phyloP scores from a whole-genome alignment of 2,329 filamentous ascomycete species.

The Cladophialophora immunda region DNA sequence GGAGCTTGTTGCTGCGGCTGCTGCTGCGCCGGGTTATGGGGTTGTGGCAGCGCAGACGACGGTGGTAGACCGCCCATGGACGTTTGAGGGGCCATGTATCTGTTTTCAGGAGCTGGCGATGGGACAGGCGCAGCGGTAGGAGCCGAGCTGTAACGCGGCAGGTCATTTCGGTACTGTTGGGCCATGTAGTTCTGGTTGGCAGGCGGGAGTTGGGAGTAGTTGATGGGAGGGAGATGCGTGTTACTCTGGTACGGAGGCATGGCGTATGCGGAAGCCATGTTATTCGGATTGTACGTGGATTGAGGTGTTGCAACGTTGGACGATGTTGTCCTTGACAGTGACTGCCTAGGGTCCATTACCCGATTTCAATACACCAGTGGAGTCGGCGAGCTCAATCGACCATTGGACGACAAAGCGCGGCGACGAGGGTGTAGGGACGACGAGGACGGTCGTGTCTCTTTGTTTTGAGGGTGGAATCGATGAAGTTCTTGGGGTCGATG shows the following conservation, averaged over 20 bases:
- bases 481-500: slow-evolving; percentile 21
- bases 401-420: slow-evolving; percentile 33
- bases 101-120: slow-evolving; percentile 41
- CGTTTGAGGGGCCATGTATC: slow-evolving; percentile 52
- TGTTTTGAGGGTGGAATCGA: background rate
- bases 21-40: slow-evolving; percentile 51
- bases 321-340: slow-evolving; percentile 47
- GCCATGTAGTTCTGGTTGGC: slow-evolving; percentile 43
- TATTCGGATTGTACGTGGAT: slow-evolving; percentile 50
- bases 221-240: slow-evolving; percentile 56
- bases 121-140: slow-evolving; percentile 48
- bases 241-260: slow-evolving; percentile 59
- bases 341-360: slow-evolving; percentile 43
- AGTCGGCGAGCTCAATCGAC: slow-evolving; percentile 35
- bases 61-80: slow-evolving; percentile 54
- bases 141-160: slow-evolving; percentile 49
- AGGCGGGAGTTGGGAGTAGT: slow-evolving; percentile 56
- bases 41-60: slow-evolving; percentile 53
- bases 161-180: slow-evolving; percentile 41
- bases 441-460: slow-evolving; percentile 11
- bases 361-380: slow-evolving; percentile 30
- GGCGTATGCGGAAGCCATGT: slow-evolving; percentile 50
- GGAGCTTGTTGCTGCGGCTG: slow-evolving; percentile 51
- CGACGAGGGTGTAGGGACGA: slow-evolving; percentile 9
- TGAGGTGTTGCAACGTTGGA: slow-evolving; percentile 52